phyloP scores from a whole-genome alignment of 192 early-diverging fungal species.

The Coemansia sp. region DNA sequence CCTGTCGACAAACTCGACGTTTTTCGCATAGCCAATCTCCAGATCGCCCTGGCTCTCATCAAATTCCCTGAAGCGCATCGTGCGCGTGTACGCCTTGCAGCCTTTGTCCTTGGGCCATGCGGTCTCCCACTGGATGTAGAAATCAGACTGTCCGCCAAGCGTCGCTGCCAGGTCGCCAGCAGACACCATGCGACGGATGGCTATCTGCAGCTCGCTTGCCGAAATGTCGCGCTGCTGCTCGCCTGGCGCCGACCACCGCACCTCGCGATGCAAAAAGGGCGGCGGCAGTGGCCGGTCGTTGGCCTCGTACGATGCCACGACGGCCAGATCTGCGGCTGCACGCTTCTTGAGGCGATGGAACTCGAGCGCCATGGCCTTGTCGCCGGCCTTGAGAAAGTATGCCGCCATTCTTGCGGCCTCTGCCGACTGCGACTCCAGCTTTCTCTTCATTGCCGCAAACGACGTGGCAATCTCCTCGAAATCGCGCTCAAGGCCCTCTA shows the following conservation, averaged over 20 bases:
- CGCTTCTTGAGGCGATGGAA: slow-evolving; percentile 45
- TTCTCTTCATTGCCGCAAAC: slow-evolving; percentile 23
- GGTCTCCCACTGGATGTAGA: slow-evolving; percentile 47
- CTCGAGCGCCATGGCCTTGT: slow-evolving; percentile 38
- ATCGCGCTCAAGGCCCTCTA: not conserved
- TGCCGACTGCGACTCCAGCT: slow-evolving; percentile 19
- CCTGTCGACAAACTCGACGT: slow-evolving; percentile 39
- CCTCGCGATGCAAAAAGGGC: slow-evolving; percentile 33
- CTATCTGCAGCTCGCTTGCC: slow-evolving; percentile 37
- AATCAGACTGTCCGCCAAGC: slow-evolving; percentile 27
- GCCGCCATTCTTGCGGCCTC: slow-evolving; percentile 34
- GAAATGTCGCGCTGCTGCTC: slow-evolving; percentile 46
- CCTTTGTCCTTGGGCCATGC: slow-evolving; percentile 39
- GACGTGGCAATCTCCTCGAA: slow-evolving; percentile 15
- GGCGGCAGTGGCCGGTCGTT: slow-evolving; percentile 26
- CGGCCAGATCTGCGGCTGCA: slow-evolving; percentile 31
- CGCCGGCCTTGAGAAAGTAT: slow-evolving; percentile 28
- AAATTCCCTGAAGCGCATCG: slow-evolving; percentile 36
- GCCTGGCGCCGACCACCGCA: slow-evolving; percentile 32
- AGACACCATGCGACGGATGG: slow-evolving; percentile 30
- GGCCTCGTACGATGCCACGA: slow-evolving; percentile 22
- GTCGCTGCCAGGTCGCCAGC: slow-evolving; percentile 45
- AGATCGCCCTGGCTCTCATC: slow-evolving; percentile 25
- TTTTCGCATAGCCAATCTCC: slow-evolving; percentile 20
- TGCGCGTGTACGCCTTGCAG: slow-evolving; percentile 36